Conservation (phyloP, 805 yeast species). For the Saccharomyces paradoxus region DNA sequence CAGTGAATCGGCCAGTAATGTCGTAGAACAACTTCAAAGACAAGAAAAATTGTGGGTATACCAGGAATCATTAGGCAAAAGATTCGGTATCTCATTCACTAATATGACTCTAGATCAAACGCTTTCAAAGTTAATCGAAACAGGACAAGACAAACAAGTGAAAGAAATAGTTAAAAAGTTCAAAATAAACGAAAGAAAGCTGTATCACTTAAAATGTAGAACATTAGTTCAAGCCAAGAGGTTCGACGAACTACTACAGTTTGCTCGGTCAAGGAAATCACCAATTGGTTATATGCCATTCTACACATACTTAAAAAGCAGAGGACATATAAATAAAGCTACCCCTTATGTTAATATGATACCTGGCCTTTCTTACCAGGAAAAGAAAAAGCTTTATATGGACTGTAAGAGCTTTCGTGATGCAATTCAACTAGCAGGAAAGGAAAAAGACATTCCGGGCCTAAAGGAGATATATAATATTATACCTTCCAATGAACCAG, state of each 20-base stretch:
- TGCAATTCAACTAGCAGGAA: conserved; percentile 34
- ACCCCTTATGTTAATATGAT: conserved; percentile 51
- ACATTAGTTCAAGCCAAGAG: conserved; percentile 40
- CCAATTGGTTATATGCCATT: conserved; percentile 69
- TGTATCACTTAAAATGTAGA: conserved; percentile 46
- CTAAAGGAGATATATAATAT: conserved; percentile 17
- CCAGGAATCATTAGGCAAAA: conserved; percentile 40
- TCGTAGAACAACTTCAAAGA: conserved; percentile 26
- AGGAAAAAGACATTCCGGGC: conserved; percentile 21
- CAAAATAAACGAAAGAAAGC: conserved; percentile 49
- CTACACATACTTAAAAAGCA: conserved; percentile 43
- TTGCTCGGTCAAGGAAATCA: conserved; percentile 46
- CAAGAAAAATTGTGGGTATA: conserved; percentile 36
- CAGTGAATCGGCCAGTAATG: conserved; percentile 10
- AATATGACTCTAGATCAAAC: conserved; percentile 43
- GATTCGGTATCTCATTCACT: conserved; percentile 34
- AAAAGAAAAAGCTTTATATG: conserved; percentile 43
- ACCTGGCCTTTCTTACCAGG: conserved; percentile 35
- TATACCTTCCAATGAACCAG: conserved; percentile 23
- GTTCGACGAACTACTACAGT: conserved; percentile 49
- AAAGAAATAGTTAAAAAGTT: conserved; percentile 43
- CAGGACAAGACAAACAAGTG: conserved; percentile 45
- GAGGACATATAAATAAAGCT: conserved; percentile 54
- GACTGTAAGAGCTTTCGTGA: conserved; percentile 42
- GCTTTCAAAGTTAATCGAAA: conserved; percentile 35